These are phyloP conservation scores for Lantana camara DNA, from an alignment of 257 asterid genomes.

Conservation along the genomic window DNA sequence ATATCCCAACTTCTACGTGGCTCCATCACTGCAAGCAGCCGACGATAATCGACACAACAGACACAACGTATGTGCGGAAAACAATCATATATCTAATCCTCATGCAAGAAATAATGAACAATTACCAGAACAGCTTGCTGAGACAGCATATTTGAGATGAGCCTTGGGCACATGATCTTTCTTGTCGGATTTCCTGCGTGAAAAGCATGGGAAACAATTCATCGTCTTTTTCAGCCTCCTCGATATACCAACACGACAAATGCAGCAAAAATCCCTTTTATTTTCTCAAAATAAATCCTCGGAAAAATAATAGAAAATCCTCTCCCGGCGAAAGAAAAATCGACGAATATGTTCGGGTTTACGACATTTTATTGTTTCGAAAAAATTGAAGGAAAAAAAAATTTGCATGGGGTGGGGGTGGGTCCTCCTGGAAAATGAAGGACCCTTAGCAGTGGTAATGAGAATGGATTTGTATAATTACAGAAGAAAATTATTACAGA, in stretches of 20 bases:
- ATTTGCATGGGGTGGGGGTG: not conserved
- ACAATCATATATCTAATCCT: no score
- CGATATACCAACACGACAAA: not conserved
- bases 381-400: not conserved
- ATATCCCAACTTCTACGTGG: no score
- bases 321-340: slow-evolving; percentile 1
- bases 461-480: slow-evolving; percentile 11
- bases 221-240: slow-evolving; percentile 35
- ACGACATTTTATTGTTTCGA: not conserved
- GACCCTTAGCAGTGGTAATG: slow-evolving; percentile 36
- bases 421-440: slow-evolving; percentile 58
- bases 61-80: no score
- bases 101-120: not conserved
- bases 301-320: slow-evolving; percentile 1
- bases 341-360: not conserved
- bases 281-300: not conserved
- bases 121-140: slow-evolving; percentile 39
- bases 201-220: slow-evolving; percentile 77
- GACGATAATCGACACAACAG: no score
- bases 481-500: slow-evolving; percentile 27
- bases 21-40: no score
- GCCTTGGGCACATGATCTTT: slow-evolving; percentile 40
- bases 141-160: slow-evolving; percentile 28
- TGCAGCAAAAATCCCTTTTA: slow-evolving; percentile 5
- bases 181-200: slow-evolving; percentile 30